These are phyloP conservation scores for Vigna unguiculata DNA, from an alignment of 306 rosid genomes.

Conservation along the genomic window DNA sequence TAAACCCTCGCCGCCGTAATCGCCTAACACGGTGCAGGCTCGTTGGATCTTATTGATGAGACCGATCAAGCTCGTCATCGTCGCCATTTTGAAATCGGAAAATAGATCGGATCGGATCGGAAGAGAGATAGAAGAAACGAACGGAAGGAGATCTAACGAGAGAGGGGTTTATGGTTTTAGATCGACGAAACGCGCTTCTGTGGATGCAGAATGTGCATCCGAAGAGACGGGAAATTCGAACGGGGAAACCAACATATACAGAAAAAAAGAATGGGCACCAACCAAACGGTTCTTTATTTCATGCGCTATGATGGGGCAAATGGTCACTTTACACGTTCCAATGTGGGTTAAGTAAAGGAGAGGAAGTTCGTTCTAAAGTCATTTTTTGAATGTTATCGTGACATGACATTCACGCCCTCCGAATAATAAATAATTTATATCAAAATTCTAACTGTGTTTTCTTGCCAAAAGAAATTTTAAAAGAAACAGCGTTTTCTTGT, in stretches of 20 bases:
- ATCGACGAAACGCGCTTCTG: slow-evolving; percentile 33
- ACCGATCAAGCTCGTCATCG: slow-evolving; percentile 99
- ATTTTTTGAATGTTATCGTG: slow-evolving; percentile 8
- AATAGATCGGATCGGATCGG: slow-evolving; percentile 25
- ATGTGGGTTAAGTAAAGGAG: neutral
- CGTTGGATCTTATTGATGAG: slow-evolving; percentile 93
- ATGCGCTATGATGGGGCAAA: slow-evolving; percentile 2
- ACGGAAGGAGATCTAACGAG: slow-evolving; percentile 7
- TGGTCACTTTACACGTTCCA: slow-evolving; percentile 29
- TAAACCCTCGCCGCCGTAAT: slow-evolving; percentile 97
- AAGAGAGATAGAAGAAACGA: neutral
- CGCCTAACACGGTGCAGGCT: slow-evolving; percentile 96
- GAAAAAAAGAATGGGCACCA: slow-evolving; percentile 44
- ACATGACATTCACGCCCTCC: slow-evolving; percentile 22
- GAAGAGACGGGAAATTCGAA: neutral
- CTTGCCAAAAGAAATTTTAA: no score
- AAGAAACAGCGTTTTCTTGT: neutral
- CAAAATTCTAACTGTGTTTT: neutral
- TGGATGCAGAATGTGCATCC: slow-evolving; percentile 55
- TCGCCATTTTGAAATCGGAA: slow-evolving; percentile 71
- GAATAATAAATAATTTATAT: neutral
- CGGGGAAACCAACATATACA: neutral
- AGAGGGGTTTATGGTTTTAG: neutral
- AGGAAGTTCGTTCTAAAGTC: slow-evolving; percentile 34
- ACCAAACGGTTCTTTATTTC: slow-evolving; percentile 49